Conservation (phyloP, 2,329 filamentous ascomycete species). For the Exophiala oligosperma region DNA sequence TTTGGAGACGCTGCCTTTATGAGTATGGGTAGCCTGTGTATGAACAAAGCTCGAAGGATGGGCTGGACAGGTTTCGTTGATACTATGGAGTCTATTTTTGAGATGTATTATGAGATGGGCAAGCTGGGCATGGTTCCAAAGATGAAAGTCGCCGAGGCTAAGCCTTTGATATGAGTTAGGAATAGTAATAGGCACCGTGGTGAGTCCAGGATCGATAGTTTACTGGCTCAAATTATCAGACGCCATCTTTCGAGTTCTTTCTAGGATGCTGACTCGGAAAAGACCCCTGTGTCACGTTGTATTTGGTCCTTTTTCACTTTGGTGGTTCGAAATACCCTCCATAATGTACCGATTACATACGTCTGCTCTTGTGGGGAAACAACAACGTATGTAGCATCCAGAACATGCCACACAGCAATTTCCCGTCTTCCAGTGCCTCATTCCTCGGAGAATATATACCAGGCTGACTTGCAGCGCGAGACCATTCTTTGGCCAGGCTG, state of each 20-base stretch:
- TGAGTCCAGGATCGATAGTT: not conserved
- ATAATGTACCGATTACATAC: too few relatives aligned
- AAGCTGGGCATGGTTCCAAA: conserved; percentile 29
- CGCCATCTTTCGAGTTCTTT: not conserved
- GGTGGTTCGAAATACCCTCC: too few relatives aligned
- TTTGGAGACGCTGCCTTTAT: conserved; percentile 28
- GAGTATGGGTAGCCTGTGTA: conserved; percentile 18
- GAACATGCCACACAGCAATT: too few relatives aligned
- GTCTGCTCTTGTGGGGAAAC: too few relatives aligned
- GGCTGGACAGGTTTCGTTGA: conserved; percentile 32
- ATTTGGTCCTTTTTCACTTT: too few relatives aligned
- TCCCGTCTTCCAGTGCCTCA: too few relatives aligned
- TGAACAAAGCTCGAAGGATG: conserved; percentile 29
- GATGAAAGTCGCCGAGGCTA: conserved; percentile 29
- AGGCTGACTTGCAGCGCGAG: too few relatives aligned
- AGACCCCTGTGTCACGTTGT: too few relatives aligned
- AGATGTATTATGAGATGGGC: conserved; percentile 30
- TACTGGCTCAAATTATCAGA: not conserved
- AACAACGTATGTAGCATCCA: too few relatives aligned
- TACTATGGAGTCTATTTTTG: conserved; percentile 29
- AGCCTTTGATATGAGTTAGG: conserved; percentile 20
- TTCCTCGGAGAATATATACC: too few relatives aligned
- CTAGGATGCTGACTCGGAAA: too few relatives aligned
- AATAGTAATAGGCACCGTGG: not conserved
- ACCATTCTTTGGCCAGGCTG: too few relatives aligned